A percentile compares a stretch with the other conserved stretches of the same genome.
Evolutionary conservation across 2,329 filamentous ascomycete species (phyloP).

Genomic region (Sclerotinia trifoliorum): DNA sequence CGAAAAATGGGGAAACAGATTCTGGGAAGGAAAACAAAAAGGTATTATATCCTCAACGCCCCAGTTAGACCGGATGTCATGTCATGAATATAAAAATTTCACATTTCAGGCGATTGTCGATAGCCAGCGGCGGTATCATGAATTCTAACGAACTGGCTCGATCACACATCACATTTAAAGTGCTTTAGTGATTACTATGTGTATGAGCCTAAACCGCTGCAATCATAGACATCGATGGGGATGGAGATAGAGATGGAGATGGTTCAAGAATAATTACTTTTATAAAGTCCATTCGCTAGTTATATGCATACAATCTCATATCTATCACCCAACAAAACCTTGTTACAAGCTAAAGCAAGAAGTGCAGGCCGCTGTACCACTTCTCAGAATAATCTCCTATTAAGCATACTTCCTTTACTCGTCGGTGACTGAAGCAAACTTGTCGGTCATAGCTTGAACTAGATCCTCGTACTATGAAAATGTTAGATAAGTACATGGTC

Average conservation of each 20-base stretch:
- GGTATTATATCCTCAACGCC: too few species aligned
- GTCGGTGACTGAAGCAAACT: conserved; percentile 93
- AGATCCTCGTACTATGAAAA: conserved; percentile 78
- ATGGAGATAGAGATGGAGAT: too few species aligned
- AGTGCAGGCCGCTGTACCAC: conserved; percentile 28
- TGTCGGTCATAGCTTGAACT: conserved; percentile 89
- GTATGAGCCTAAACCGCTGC: neutral
- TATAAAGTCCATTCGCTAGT: conserved; percentile 16
- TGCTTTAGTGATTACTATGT: neutral
- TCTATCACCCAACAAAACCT: conserved; percentile 31
- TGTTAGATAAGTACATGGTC: conserved; percentile 23
- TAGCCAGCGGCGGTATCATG: too few species aligned
- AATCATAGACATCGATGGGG: neutral
- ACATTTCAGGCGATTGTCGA: neutral
- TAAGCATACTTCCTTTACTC: conserved; percentile 58
- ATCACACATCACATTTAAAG: neutral
- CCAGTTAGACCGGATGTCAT: too few species aligned
- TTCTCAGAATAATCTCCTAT: conserved; percentile 10
- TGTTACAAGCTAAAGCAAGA: conserved; percentile 28
- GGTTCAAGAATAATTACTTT: neutral
- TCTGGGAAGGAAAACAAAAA: neutral
- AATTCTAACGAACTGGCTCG: neutral
- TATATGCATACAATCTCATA: conserved; percentile 36
- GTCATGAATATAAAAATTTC: neutral
- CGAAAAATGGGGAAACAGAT: neutral